Percentiles rank a stretch among this genome's conserved stretches.
Conservation (phyloP, 2,329 filamentous ascomycete species). For the Curvularia spicifera region DNA sequence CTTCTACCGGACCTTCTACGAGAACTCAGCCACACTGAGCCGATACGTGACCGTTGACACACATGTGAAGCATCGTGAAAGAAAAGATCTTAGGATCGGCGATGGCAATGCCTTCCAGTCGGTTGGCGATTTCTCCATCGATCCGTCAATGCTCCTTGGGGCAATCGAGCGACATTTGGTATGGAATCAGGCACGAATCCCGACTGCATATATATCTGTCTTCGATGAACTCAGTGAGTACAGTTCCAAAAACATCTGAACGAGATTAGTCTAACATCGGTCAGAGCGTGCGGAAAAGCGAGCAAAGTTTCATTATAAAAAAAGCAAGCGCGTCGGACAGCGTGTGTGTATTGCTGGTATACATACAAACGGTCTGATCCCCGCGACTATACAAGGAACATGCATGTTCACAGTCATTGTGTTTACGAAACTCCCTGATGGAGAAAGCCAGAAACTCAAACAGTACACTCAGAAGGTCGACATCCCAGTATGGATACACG, state of each 20-base stretch:
- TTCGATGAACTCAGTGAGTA: constrained; percentile 17
- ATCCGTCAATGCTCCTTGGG: constrained; percentile 14
- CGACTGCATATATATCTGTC: constrained; percentile 22
- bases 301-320: not conserved
- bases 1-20: constrained; percentile 21
- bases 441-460: not conserved
- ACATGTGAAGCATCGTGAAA: constrained; percentile 17
- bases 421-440: not conserved
- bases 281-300: not conserved
- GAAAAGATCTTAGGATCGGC: constrained; percentile 8
- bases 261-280: not conserved
- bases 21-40: constrained; percentile 23
- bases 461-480: not conserved
- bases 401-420: not conserved
- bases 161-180: constrained; percentile 6
- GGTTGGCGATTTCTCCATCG: constrained; percentile 15
- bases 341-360: not conserved
- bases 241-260: not conserved
- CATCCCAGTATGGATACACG: not conserved
- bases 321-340: constrained; percentile 2
- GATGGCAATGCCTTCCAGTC: constrained; percentile 25
- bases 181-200: constrained; percentile 18
- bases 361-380: not conserved
- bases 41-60: constrained; percentile 17
- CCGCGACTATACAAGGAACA: not conserved